Base-by-base conservation (phyloP, 371 early-diverging fungal species). In the Mucor lusitanicus region DNA sequence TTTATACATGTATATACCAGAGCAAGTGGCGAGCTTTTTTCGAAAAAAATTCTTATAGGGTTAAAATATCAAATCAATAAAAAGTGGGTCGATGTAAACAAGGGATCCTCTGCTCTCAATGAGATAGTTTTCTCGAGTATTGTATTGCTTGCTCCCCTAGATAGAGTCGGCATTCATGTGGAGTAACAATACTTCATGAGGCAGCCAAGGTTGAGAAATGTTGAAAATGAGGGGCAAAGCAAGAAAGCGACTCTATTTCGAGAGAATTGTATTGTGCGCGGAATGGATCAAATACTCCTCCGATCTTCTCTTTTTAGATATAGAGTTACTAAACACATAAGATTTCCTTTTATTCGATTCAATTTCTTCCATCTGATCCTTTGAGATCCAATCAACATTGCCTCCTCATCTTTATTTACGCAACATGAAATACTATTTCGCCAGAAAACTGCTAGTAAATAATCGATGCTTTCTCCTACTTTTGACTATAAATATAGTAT, bases 71-170 rank as follows among this genome's bases (percentile, higher is more conserved):
- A 44, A 44, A 17, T 30, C 30, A 30, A 30, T 2, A 30, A 44
- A 44, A 44, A 44, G 44, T 44, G 44, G 19, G 44, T 44, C 44
- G 44, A 44, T 44, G 5, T 44, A 44, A 17, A 17, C 19, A 44
- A 8, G n/a, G 44, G 6, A 3, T 19, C 7, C n/a, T n/a, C 19
- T 19, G 19, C 4, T 44, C 19, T 44, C 44, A 44, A 72, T 80
- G 30, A n/a, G n/a, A n/a, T n/a, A 23, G 25, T 46, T 46, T 46
- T 46, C 21, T 46, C n/a, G 6, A 21, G 48, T 46, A 21, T 11
- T 13, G 3, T 37, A 2, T 3, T 12, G 11, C 3, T 13, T 37
- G 37, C 37, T 12, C 13, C 3, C 13, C 13, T 37, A 2, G 37
- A 37, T 11, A 6, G n/a, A n/a, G n/a, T n/a, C n/a, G n/a, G n/a